phyloP scores from a whole-genome alignment of 768 basidiomycete genomes.

The Artomyces pyxidatus region DNA sequence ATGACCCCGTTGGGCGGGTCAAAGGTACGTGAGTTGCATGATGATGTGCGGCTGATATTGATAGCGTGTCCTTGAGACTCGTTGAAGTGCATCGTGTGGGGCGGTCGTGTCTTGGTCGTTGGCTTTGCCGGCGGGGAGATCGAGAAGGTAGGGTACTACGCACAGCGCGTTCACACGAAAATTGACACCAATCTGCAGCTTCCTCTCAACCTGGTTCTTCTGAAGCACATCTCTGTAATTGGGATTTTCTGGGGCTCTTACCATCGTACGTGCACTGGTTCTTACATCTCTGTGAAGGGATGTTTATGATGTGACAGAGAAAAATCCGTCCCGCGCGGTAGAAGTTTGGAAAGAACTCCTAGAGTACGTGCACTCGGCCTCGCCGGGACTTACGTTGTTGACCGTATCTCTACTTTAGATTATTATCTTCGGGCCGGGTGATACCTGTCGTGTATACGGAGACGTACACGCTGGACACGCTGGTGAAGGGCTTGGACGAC shows the following conservation, averaged over 20 bases:
- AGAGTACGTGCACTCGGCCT: conserved; percentile 20
- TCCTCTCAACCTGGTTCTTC: conserved; percentile 70
- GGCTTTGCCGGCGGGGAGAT: conserved; percentile 85
- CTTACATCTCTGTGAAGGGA: neutral
- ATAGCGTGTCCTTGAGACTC: conserved; percentile 46
- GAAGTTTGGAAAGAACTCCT: conserved; percentile 69
- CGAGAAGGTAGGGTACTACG: conserved; percentile 51
- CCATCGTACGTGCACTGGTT: conserved; percentile 36
- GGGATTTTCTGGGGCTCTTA: conserved; percentile 90
- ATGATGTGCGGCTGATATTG: neutral
- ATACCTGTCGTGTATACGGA: conserved; percentile 66
- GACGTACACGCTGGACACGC: conserved; percentile 57
- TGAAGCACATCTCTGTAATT: conserved; percentile 80
- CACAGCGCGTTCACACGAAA: too few species aligned
- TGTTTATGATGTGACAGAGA: conserved; percentile 30
- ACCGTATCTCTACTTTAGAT: conserved; percentile 27
- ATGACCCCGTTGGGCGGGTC: conserved; percentile 80
- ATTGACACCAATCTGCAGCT: conserved; percentile 53
- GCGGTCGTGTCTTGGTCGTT: conserved; percentile 86
- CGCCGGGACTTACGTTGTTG: neutral
- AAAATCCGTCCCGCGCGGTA: conserved; percentile 57
- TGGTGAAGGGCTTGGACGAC: conserved; percentile 63
- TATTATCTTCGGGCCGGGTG: conserved; percentile 59
- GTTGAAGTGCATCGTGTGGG: conserved; percentile 91
- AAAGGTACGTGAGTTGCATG: conserved; percentile 34